Conservation (phyloP, 1,284 basidiomycete species). For the Lignosus rhinocerotis region DNA sequence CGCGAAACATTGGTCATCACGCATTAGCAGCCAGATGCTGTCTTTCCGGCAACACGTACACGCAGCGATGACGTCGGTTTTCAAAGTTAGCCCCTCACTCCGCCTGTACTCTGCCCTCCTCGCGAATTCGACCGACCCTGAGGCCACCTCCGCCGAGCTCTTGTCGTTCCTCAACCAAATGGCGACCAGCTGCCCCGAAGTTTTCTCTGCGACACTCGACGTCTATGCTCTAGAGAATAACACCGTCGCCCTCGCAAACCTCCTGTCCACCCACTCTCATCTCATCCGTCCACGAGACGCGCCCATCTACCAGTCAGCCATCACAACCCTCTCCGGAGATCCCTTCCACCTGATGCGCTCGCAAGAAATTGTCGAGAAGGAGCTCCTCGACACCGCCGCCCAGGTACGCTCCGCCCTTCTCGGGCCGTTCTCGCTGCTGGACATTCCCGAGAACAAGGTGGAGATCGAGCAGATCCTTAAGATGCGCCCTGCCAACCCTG, state of each 20-base stretch:
- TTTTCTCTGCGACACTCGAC: conserved; percentile 51
- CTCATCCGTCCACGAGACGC: conserved; percentile 60
- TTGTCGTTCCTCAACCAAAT: conserved; percentile 39
- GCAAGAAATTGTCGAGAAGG: conserved; percentile 48
- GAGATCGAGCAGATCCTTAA: conserved; percentile 49
- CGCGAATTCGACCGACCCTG: conserved; percentile 37
- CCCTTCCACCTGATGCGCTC: conserved; percentile 35
- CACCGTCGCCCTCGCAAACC: conserved; percentile 35
- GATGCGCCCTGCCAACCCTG: conserved; percentile 37
- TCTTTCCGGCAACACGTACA: conserved; percentile 47
- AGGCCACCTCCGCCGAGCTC: conserved; percentile 35
- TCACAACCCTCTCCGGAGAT: conserved; percentile 37
- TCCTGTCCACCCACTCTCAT: conserved; percentile 48
- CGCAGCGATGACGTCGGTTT: conserved; percentile 43
- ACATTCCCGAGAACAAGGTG: conserved; percentile 37
- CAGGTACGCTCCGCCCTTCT: conserved; percentile 44
- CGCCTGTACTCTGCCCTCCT: conserved; percentile 46
- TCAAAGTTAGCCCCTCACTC: conserved; percentile 49
- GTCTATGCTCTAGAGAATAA: conserved; percentile 45
- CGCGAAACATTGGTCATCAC: conserved; percentile 52
- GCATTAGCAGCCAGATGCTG: conserved; percentile 41
- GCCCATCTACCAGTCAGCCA: conserved; percentile 44
- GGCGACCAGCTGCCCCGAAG: conserved; percentile 50
- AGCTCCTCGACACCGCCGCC: conserved; percentile 47
- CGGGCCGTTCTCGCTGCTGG: conserved; percentile 48